Base-by-base conservation (phyloP, 2,329 filamentous ascomycete genomes). In the Curvularia sp. region DNA sequence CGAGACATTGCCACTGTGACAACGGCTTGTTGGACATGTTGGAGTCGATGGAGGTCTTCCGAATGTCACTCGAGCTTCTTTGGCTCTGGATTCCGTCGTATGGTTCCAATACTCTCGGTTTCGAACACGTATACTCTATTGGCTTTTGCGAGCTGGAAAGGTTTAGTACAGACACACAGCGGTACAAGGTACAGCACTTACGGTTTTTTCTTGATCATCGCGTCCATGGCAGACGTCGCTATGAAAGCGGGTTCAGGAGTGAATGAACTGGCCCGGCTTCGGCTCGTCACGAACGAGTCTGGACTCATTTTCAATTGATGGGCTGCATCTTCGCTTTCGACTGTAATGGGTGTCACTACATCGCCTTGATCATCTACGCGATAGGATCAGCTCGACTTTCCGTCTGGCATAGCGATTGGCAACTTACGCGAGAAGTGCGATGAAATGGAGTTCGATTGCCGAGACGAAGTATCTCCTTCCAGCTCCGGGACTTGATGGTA, bases 1-100 rank as follows among this genome's bases (percentile, higher is more conserved):
- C 64, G 20, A 72, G 66, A 44, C 73, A 69, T 44, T 75, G 68
- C 75, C 74, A 78, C 42, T 75, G 67, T 9, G 69, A 68, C 13
- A 76, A 63, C 24, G 74, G 73, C 50, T 67, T 66, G 63, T 65
- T 74, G 24, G 67, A 60, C 15, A 67, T 20, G 4, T 64, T 67
- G 5, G 56, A 38, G 26, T 57, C 54, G 20, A 59, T 59, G 8
- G 66, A 63, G 10, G 50, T 28, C 12, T 57, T 54, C 31, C 60
- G 60, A 7, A 60, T 42, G 8, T 57, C 47, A 10, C 56, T 43
- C 13, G 38, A 38, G 28, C 44, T 44, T 49, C 41, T 39, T 15
- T 22, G 31, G 30, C 53, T 64, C 18, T 52, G 62, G 39, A 49
- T 50, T 31, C 39, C 31, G 35, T 69, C 58, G 39, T 70, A 58